Base-by-base conservation (phyloP, 345 rosid genomes). In the Combretum micranthum region DNA sequence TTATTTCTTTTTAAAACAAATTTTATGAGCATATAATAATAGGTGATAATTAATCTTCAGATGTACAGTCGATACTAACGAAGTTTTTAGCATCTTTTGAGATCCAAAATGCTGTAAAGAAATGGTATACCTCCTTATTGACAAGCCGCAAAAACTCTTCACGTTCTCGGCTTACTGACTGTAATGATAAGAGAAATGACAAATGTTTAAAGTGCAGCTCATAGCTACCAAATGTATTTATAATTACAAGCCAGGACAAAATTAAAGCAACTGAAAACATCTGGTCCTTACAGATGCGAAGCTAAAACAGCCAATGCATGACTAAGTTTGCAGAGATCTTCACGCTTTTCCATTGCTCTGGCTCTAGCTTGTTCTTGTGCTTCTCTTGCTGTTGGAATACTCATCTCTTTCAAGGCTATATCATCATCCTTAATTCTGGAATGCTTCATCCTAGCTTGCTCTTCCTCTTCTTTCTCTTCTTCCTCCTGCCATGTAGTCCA, bases 101-200 rank as follows among this genome's bases (percentile, higher is more conserved):
- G 9, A 5, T 32, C 2, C 39, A 17, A 42, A 37, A 22, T 50
- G 18, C 19, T 49, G 15, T 20, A 17, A 37, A 39, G 19, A 6
- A 46, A 17, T 1, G 19, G 52, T 44, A 52, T 77, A 92, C 98
- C 98, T 93, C 97, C 75, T 89, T 85, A 66, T 83, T 83, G 61
- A 93, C 97, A 52, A 89, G 79, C 56, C 77, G 60, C 64, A 93
- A 72, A 77, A 93, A 89, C 59, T 85, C 97, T 63, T 93, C 96
- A 8, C 97, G 94, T 77, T 89, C 96, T 48, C 77, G 67, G 59
- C 90, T 81, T 23, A 93, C 99, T 20, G 92, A 93, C 97, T 92
- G 80, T 77, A 63, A 68, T 57, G 12, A 77, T 54, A 15, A 71
- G 58, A 46, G 42, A 17, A 68, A 50, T 52, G 53, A 62, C 68